Base-by-base conservation (phyloP, 106 monocot species). In the Allium fistulosum region DNA sequence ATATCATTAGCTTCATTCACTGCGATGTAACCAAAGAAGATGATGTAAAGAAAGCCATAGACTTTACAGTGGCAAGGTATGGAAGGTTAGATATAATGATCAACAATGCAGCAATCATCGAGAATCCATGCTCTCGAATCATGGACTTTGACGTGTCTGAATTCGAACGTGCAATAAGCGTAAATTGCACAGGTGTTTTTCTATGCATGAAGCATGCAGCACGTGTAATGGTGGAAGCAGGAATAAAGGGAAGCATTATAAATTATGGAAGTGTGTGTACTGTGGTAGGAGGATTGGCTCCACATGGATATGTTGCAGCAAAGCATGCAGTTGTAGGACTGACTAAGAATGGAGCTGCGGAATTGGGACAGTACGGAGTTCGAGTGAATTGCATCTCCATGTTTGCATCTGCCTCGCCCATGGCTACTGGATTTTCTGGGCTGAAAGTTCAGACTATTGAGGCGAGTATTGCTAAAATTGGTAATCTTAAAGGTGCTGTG, bases 281-380 rank as follows among this genome's bases (percentile, higher is more conserved):
- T 1, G 74, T 90, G 6, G 8, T 69, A 18, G 90, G 90, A 48
- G 90, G 90, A 9, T 62, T 81, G 37, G 90, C 87, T 10, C 87
- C 90, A 2, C 90, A 90, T 67, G 84, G 76, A 13, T 90, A 90
- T 78, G 81, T 87, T 0, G 83, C 90, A 3, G 78, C 90, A 17
- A 90, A 90, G 83, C 90, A 90, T 56, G 90, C 90, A 14, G 50
- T 90, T 18, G 81, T 87, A n/a, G 90, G 90, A 17, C 79, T 90
- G 7, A 90, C 90, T 7, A 90, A 72, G 76, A 90, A 84, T 59
- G 87, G 67, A 11, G 90, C 90, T 13, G 87, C 87, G 55, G 90
- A 90, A 72, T 87, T 90, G 45, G 90, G 90, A 10, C 69, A 59
- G 58, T 71, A 87, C 69, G 87, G 90, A 7, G 81, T 90, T 18